A percentile compares a stretch with the other conserved stretches of the same genome.
Evolutionary conservation across 2,329 filamentous ascomycete genomes (phyloP).

Genomic region (Colletotrichum trifolii): DNA sequence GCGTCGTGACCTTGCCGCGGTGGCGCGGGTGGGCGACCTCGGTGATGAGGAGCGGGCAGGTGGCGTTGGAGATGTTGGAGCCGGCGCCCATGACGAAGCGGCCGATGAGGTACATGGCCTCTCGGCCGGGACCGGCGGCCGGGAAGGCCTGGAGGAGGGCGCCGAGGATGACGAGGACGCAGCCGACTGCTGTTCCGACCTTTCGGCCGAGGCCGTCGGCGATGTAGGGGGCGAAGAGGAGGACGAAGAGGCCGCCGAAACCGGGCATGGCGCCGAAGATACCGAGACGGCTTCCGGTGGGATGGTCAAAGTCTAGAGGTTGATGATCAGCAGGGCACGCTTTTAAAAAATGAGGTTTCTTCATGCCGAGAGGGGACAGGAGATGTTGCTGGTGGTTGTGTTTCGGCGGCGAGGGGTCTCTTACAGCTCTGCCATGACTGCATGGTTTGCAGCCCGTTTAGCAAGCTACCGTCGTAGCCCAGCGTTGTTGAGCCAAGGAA

Average conservation of each 20-base stretch:
- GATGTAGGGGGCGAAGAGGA: conserved; percentile 59
- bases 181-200: conserved; percentile 59
- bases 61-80: conserved; percentile 57
- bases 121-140: conserved; percentile 44
- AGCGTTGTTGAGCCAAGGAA: conserved; percentile 47
- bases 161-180: conserved; percentile 59
- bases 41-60: conserved; percentile 59
- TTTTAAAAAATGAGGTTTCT: neutral
- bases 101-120: conserved; percentile 57
- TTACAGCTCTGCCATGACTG: conserved; percentile 53
- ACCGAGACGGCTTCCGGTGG: conserved; percentile 48
- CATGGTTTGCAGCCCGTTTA: conserved; percentile 60
- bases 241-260: conserved; percentile 57
- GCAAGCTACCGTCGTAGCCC: conserved; percentile 57
- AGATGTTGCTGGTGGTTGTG: neutral
- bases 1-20: conserved; percentile 57
- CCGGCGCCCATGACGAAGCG: conserved; percentile 66
- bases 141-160: conserved; percentile 54
- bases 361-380: neutral
- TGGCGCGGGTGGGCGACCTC: conserved; percentile 63
- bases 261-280: conserved; percentile 60
- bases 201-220: conserved; percentile 58
- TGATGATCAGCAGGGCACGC: neutral
- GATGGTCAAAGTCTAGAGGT: conserved; percentile 47
- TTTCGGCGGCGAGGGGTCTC: conserved; percentile 22